A percentile compares a stretch with the other conserved stretches of the same genome.
Conservation (phyloP, 495 filamentous ascomycete species). For the Arthonia radiata region DNA sequence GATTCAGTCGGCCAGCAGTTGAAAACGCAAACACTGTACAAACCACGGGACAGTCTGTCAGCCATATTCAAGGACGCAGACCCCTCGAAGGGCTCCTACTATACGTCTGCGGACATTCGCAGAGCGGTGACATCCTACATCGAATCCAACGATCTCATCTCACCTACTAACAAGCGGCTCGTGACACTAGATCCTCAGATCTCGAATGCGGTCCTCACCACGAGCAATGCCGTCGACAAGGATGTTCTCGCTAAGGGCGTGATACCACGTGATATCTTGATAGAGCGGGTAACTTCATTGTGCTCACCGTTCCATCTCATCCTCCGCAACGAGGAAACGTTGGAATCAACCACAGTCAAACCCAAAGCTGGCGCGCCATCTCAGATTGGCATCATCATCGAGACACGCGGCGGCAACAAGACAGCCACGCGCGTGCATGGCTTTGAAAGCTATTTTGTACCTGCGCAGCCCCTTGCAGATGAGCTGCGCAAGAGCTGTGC, state of each 20-base stretch:
- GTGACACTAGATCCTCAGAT: conserved; percentile 38
- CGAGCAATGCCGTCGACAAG: conserved; percentile 22
- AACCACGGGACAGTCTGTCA: conserved; percentile 25
- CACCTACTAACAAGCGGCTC: conserved; percentile 34
- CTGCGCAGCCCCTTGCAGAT: conserved; percentile 34
- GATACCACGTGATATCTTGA: conserved; percentile 35
- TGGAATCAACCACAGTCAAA: conserved; percentile 18
- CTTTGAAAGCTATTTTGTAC: conserved; percentile 36
- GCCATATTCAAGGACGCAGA: conserved; percentile 28
- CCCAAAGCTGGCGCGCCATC: conserved; percentile 35
- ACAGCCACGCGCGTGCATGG: conserved; percentile 38
- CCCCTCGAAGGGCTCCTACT: conserved; percentile 9
- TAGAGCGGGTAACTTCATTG: conserved; percentile 30
- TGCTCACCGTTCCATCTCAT: conserved; percentile 31
- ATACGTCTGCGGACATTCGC: conserved; percentile 26
- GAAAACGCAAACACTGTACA: conserved; percentile 26
- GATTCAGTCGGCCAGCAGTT: conserved; percentile 31
- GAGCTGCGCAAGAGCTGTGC: conserved; percentile 50
- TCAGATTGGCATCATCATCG: conserved; percentile 31
- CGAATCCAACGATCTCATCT: conserved; percentile 22
- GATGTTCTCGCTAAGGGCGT: conserved; percentile 31
- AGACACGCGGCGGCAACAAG: conserved; percentile 44
- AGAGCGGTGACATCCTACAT: conserved; percentile 25
- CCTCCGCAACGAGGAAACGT: conserved; percentile 25
- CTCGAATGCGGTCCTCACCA: conserved; percentile 31